These are phyloP conservation scores for Eucalyptus cloeziana DNA, from an alignment of 345 rosid species.

Conservation along the genomic window DNA sequence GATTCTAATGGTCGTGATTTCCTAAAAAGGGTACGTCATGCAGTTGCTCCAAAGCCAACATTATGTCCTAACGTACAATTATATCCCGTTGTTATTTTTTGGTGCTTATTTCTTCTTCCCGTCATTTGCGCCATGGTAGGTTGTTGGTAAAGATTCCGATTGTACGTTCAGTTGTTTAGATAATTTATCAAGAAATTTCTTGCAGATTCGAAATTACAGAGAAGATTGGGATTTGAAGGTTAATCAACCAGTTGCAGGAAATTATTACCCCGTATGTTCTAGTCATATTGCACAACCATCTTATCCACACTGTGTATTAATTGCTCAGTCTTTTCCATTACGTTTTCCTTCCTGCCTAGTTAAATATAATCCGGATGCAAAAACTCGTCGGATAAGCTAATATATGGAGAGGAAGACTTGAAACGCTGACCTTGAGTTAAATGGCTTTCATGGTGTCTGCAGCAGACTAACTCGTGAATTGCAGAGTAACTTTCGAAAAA, in stretches of 20 bases:
- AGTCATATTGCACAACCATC: background rate
- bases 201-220: constrained; percentile 85
- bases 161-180: background rate
- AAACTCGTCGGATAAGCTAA: background rate
- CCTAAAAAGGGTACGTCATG: constrained; percentile 2
- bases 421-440: background rate
- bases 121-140: background rate
- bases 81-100: background rate
- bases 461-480: background rate
- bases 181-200: background rate
- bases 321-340: background rate
- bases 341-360: background rate
- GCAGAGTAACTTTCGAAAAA: background rate
- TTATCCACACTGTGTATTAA: background rate
- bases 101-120: background rate
- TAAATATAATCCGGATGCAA: background rate
- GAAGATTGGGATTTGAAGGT: constrained; percentile 87
- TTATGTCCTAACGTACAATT: background rate
- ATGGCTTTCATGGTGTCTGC: background rate
- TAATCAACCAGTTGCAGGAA: constrained; percentile 86
- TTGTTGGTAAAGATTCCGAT: background rate
- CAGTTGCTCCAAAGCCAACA: background rate
- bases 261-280: constrained; percentile 76
- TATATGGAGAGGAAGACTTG: background rate
- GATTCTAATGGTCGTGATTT: constrained; percentile 13